These are phyloP conservation scores for Wickerhamiella cacticola DNA, from an alignment of 805 yeast genomes.

Conservation along the genomic window DNA sequence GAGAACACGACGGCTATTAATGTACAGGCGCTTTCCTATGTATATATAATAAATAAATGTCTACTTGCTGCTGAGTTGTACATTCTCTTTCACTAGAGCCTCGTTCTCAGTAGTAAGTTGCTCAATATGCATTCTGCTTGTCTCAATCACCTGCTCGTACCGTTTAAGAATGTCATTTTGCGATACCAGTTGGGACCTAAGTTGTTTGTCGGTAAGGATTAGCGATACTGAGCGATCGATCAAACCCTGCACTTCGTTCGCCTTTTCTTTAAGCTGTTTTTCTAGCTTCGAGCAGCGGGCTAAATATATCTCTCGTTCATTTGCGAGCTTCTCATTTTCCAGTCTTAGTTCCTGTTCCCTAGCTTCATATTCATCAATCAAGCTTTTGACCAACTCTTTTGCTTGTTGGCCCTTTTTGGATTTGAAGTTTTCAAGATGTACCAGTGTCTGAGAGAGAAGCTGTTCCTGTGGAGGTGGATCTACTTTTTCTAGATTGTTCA, in stretches of 20 bases:
- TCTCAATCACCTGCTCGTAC: slow-evolving; percentile 10
- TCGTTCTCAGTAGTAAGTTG: slow-evolving; percentile 7
- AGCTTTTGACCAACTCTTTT: slow-evolving; percentile 13
- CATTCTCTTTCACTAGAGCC: slow-evolving; percentile 4
- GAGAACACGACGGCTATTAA: no score
- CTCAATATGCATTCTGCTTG: slow-evolving; percentile 7
- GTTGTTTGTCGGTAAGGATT: slow-evolving; percentile 11
- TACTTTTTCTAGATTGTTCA: slow-evolving; percentile 13
- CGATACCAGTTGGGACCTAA: slow-evolving; percentile 10
- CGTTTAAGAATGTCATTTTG: slow-evolving; percentile 8
- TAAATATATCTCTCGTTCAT: slow-evolving; percentile 6
- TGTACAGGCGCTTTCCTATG: no score
- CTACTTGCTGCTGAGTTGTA: not conserved
- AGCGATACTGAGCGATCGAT: slow-evolving; percentile 12
- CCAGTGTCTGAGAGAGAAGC: slow-evolving; percentile 11
- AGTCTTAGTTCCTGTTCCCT: slow-evolving; percentile 12
- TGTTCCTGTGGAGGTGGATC: slow-evolving; percentile 12
- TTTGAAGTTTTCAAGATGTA: slow-evolving; percentile 12
- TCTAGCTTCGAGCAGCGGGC: slow-evolving; percentile 4
- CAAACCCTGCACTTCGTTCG: slow-evolving; percentile 10
- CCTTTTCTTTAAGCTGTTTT: not conserved
- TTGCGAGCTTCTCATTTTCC: not conserved
- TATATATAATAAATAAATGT: not conserved
- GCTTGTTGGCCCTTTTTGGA: slow-evolving; percentile 11
- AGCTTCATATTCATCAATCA: slow-evolving; percentile 14